Evolutionary conservation across 2,329 filamentous ascomycete species (phyloP).

Genomic region (Curvularia lunata): DNA sequence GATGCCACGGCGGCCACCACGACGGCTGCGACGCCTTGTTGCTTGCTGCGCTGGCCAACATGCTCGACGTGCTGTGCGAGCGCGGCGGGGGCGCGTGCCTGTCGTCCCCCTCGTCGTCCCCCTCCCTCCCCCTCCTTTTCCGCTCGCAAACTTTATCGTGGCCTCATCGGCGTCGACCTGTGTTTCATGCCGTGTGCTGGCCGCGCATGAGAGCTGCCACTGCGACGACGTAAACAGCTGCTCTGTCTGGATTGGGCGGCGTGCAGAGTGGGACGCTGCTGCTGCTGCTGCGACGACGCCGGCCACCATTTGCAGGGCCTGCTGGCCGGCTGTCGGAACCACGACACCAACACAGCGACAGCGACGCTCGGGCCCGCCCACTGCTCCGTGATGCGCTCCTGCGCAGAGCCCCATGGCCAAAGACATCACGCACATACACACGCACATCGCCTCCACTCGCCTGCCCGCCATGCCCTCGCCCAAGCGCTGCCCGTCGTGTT

Average conservation of each 20-base stretch:
- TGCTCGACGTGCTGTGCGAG: not conserved
- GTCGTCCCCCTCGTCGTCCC: not conserved
- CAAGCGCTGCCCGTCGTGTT: not conserved
- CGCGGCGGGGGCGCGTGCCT: not conserved
- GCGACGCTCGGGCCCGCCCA: conserved; percentile 12
- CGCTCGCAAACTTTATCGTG: conserved; percentile 22
- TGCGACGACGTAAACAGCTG: conserved; percentile 7
- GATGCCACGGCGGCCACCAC: too few species aligned
- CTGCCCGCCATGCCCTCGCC: conserved; percentile 8
- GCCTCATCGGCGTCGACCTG: conserved; percentile 15
- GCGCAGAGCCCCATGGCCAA: conserved; percentile 14
- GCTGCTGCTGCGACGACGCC: conserved; percentile 4
- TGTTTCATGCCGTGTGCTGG: conserved; percentile 25
- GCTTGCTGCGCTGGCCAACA: not conserved
- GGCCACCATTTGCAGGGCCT: conserved; percentile 23
- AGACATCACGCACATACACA: not conserved
- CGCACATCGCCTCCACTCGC: too few species aligned
- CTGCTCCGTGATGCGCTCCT: conserved; percentile 26
- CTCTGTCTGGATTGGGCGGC: conserved; percentile 23
- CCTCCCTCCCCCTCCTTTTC: not conserved
- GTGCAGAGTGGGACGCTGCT: conserved; percentile 23
- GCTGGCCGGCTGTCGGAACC: conserved; percentile 20
- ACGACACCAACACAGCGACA: conserved; percentile 5
- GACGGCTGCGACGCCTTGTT: too few species aligned
- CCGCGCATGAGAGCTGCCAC: conserved; percentile 17